These are phyloP conservation scores for Curvularia sp. DNA, from an alignment of 2,329 filamentous ascomycete genomes.

Conservation along the genomic window DNA sequence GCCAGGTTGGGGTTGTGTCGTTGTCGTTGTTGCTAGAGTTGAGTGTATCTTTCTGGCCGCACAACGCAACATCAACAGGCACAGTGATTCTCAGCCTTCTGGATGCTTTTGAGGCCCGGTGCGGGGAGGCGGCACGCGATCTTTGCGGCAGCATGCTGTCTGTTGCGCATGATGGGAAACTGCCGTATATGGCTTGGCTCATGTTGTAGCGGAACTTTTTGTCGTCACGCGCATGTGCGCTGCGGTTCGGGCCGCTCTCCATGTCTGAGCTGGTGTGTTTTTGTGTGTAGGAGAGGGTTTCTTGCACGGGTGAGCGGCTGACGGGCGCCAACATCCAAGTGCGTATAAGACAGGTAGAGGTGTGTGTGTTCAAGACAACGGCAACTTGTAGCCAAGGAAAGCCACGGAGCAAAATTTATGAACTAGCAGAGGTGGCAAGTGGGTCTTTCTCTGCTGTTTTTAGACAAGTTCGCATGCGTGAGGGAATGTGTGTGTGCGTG, in stretches of 20 bases:
- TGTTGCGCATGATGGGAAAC: constrained; percentile 29
- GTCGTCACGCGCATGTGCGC: constrained; percentile 30
- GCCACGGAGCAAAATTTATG: constrained; percentile 25
- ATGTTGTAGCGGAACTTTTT: constrained; percentile 22
- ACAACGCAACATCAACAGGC: background rate
- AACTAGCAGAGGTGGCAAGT: constrained; percentile 29
- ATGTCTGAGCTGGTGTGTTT: constrained; percentile 10
- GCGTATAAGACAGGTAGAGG: background rate
- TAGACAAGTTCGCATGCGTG: constrained; percentile 7
- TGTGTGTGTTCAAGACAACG: constrained; percentile 14
- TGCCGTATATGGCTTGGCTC: constrained; percentile 26
- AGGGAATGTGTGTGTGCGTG: background rate
- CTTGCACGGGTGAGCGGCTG: background rate
- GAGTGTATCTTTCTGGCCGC: constrained; percentile 14
- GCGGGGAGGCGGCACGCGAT: constrained; percentile 20
- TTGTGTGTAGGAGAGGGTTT: background rate
- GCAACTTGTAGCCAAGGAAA: constrained; percentile 12
- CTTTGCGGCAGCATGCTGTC: constrained; percentile 15
- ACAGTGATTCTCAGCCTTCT: constrained; percentile 18
- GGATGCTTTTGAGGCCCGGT: constrained; percentile 11
- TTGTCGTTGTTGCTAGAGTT: constrained; percentile 9
- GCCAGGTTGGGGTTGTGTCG: constrained; percentile 23
- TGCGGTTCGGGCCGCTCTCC: constrained; percentile 20
- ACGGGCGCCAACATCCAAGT: background rate
- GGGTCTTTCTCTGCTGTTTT: constrained; percentile 11